Evolutionary conservation across 2,329 filamentous ascomycete genomes (phyloP).

Genomic region (Cordyceps tenuipes): DNA sequence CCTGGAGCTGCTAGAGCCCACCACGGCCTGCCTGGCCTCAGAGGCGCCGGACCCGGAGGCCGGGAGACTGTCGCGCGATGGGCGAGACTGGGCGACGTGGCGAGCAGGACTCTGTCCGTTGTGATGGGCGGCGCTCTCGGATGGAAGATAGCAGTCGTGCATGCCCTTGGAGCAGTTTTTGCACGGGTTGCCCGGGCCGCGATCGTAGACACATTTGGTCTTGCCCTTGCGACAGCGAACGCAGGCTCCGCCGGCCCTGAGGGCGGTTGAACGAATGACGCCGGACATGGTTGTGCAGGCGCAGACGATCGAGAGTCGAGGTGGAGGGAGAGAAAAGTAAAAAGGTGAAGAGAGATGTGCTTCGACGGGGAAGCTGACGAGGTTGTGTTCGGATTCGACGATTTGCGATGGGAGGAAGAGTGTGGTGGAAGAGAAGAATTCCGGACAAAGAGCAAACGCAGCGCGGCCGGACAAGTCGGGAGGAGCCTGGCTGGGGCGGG

Average conservation of each 20-base stretch:
- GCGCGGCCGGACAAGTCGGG: slow-evolving; percentile 7
- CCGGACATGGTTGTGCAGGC: slow-evolving; percentile 31
- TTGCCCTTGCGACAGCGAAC: slow-evolving; percentile 57
- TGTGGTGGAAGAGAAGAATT: neutral
- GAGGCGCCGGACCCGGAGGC: slow-evolving; percentile 40
- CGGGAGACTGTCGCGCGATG: slow-evolving; percentile 46
- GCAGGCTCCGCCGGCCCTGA: slow-evolving; percentile 52
- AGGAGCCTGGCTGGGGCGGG: neutral
- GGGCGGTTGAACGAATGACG: slow-evolving; percentile 49
- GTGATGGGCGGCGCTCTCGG: slow-evolving; percentile 51
- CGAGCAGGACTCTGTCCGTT: slow-evolving; percentile 51
- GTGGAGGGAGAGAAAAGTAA: neutral
- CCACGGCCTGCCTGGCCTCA: slow-evolving; percentile 35
- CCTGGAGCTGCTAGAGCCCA: slow-evolving; percentile 36
- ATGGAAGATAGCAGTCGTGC: slow-evolving; percentile 55
- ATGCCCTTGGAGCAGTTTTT: slow-evolving; percentile 57
- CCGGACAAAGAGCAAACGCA: slow-evolving; percentile 7
- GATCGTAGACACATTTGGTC: slow-evolving; percentile 57
- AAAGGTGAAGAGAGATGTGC: neutral
- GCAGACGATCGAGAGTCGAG: neutral
- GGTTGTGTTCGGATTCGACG: neutral
- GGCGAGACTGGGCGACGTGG: slow-evolving; percentile 37
- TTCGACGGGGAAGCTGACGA: neutral
- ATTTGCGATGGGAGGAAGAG: neutral
- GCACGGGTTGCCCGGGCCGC: slow-evolving; percentile 53